Conservation (phyloP, 1,139 yeast species). For the Kurtzmaniella quercitrusa region DNA sequence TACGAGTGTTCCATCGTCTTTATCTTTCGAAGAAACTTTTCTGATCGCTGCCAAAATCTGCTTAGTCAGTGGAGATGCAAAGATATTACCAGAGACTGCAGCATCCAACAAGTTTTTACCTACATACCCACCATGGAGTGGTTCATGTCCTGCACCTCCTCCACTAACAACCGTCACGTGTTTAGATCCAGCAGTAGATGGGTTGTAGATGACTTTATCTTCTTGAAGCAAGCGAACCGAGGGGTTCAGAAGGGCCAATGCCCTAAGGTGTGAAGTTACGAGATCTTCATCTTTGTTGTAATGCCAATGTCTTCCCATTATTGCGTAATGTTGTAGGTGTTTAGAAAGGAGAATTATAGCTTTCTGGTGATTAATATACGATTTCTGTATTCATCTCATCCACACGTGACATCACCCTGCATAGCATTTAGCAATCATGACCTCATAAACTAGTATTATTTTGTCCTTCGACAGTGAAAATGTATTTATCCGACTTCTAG, state of each 20-base stretch:
- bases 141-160: constrained; percentile 97
- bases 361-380: neutral
- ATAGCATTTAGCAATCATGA: neutral
- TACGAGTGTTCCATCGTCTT: constrained; percentile 61
- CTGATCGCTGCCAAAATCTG: constrained; percentile 74
- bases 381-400: too few relatives aligned
- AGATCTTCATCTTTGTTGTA: constrained; percentile 49
- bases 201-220: constrained; percentile 63
- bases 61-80: constrained; percentile 89
- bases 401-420: neutral
- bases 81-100: constrained; percentile 84
- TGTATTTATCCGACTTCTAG: too few relatives aligned
- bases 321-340: neutral
- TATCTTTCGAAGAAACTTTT: constrained; percentile 39
- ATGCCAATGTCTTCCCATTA: constrained; percentile 47
- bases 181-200: constrained; percentile 28
- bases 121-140: constrained; percentile 86
- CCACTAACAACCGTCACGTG: constrained; percentile 78
- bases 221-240: constrained; percentile 55
- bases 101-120: constrained; percentile 80
- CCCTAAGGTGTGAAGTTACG: constrained; percentile 60
- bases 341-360: neutral
- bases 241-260: constrained; percentile 69
- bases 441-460: neutral
- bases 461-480: too few relatives aligned